These are phyloP conservation scores for Oryza officinalis DNA, from an alignment of 176 grass and related monocot species.

Conservation along the genomic window DNA sequence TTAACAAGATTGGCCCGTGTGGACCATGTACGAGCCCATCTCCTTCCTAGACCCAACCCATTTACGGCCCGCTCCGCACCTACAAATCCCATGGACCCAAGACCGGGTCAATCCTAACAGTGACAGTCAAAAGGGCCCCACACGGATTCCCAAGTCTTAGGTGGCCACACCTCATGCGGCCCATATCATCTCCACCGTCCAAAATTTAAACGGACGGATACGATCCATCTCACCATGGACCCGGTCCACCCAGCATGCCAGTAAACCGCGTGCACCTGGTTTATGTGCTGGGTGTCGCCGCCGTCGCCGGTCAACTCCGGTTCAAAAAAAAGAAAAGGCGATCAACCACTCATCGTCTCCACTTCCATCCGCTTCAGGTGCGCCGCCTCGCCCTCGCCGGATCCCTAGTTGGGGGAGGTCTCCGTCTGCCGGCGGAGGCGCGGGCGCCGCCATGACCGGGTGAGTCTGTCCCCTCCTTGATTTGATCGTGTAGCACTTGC, in stretches of 20 bases:
- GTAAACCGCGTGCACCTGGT: not conserved
- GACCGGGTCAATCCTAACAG: no score
- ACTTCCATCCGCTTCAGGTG: not conserved
- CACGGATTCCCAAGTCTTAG: not conserved
- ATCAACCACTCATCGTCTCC: not conserved
- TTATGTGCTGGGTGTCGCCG: no score
- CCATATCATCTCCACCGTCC: fast-evolving
- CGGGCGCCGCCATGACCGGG: slow-evolving; percentile 51
- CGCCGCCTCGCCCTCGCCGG: slow-evolving; percentile 24
- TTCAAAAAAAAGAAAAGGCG: slow-evolving; percentile 19
- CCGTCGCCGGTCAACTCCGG: slow-evolving; percentile 28
- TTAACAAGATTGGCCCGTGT: no score
- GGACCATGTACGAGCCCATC: no score
- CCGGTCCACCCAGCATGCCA: not conserved
- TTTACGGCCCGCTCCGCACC: no score
- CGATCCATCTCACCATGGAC: not conserved
- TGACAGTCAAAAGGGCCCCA: no score
- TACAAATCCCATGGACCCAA: no score
- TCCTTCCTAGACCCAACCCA: no score
- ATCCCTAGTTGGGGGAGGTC: slow-evolving; percentile 38
- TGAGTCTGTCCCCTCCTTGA: slow-evolving; percentile 24
- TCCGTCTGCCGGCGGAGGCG: not conserved
- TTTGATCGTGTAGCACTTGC: not conserved
- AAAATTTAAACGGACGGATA: not conserved
- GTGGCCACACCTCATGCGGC: not conserved